A percentile compares a stretch with the other conserved stretches of the same genome.
These are phyloP conservation scores for Backusella morwellensis DNA, from an alignment of 192 early-diverging fungal species.

Conservation along the genomic window DNA sequence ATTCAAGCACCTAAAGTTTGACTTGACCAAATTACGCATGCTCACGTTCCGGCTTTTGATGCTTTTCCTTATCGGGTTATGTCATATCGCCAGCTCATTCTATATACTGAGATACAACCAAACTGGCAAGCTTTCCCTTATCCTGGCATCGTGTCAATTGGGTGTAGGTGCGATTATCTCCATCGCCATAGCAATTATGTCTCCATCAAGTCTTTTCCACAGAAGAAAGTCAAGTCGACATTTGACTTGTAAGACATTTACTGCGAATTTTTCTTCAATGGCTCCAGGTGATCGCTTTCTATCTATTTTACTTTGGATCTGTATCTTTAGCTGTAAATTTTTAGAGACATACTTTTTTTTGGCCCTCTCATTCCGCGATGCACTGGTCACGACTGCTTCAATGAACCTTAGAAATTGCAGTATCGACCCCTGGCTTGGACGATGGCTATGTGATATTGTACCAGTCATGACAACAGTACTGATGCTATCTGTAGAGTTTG, in stretches of 20 bases:
- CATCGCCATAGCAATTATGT: conserved; percentile 53
- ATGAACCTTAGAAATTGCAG: conserved; percentile 36
- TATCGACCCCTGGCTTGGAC: conserved; percentile 42
- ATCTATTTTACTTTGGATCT: conserved; percentile 59
- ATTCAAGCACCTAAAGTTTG: conserved; percentile 55
- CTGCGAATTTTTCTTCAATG: conserved; percentile 62
- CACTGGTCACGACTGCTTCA: conserved; percentile 36
- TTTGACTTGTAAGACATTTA: conserved; percentile 48
- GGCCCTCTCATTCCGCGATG: conserved; percentile 64
- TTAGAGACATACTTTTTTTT: conserved; percentile 70
- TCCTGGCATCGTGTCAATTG: conserved; percentile 58
- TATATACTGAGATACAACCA: conserved; percentile 30
- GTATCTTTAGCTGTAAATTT: conserved; percentile 66
- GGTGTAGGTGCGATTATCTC: conserved; percentile 58
- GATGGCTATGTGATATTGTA: conserved; percentile 51
- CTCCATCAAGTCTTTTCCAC: conserved; percentile 51
- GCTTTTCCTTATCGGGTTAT: conserved; percentile 46
- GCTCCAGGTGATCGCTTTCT: conserved; percentile 50
- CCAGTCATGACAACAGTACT: conserved; percentile 54
- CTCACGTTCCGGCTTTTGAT: conserved; percentile 43
- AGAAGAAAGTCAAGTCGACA: background rate
- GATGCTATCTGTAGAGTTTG: conserved; percentile 59
- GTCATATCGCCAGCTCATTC: conserved; percentile 49
- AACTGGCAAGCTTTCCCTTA: conserved; percentile 37
- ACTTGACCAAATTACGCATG: conserved; percentile 23